A percentile compares a stretch with the other conserved stretches of the same genome.
Evolutionary conservation across 140 eudicot genomes (phyloP).

Genomic region (Oenanthe javanica): DNA sequence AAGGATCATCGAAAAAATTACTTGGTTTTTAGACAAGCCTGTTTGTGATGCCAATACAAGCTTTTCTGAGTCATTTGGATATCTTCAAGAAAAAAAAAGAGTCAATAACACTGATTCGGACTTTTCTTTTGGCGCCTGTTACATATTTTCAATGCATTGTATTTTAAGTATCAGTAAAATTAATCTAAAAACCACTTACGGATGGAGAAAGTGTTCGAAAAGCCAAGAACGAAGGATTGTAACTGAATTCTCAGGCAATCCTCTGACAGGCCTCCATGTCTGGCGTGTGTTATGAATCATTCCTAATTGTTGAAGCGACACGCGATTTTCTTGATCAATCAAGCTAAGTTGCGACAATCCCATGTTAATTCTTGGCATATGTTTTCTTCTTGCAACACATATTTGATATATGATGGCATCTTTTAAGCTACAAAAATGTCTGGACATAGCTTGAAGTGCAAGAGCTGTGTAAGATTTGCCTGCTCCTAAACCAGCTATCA

Average conservation of each 20-base stretch:
- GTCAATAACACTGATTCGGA: not conserved
- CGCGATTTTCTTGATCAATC: conserved; percentile 52
- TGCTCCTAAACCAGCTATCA: conserved; percentile 73
- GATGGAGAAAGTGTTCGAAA: conserved; percentile 87
- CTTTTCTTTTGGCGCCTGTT: not conserved
- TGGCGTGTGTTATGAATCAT: conserved; percentile 55
- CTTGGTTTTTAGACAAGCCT: conserved; percentile 86
- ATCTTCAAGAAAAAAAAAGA: conserved; percentile 24
- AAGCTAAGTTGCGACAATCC: conserved; percentile 66
- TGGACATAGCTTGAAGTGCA: conserved; percentile 90
- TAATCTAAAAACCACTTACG: conserved; percentile 42
- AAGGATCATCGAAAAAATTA: conserved; percentile 11
- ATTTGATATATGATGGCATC: conserved; percentile 75
- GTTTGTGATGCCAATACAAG: conserved; percentile 84
- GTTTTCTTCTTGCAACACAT: conserved; percentile 33
- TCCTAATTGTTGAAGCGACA: conserved; percentile 72
- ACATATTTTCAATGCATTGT: too few relatives aligned
- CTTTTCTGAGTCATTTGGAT: conserved; percentile 86
- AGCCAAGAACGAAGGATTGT: conserved; percentile 89
- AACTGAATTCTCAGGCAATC: conserved; percentile 89
- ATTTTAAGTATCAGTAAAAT: not conserved
- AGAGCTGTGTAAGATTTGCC: conserved; percentile 87
- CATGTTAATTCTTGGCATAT: conserved; percentile 50
- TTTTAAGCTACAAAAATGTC: conserved; percentile 73
- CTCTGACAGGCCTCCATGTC: conserved; percentile 91